Conservation (phyloP, 139 green algal species). For the Yamagishiella unicocca region DNA sequence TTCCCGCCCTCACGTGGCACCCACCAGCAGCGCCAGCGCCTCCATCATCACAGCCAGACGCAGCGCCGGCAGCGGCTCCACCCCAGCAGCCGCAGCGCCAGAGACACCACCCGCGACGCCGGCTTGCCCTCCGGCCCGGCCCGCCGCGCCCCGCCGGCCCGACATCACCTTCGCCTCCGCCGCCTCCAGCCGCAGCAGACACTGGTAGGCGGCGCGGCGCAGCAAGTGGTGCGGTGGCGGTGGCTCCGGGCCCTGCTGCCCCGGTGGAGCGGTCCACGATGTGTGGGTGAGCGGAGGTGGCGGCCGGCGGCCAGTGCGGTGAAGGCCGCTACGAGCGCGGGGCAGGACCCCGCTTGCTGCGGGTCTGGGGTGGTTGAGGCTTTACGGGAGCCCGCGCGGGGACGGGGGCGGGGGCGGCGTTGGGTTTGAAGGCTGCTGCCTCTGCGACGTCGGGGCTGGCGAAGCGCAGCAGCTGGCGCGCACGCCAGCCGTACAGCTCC, state of each 20-base stretch:
- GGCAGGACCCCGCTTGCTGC: neutral
- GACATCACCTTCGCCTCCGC: slow-evolving; percentile 32
- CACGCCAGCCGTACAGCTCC: slow-evolving; percentile 33
- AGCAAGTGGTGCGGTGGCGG: slow-evolving; percentile 29
- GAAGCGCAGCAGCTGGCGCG: slow-evolving; percentile 32
- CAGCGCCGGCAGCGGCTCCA: slow-evolving; percentile 24
- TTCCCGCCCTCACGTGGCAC: too few relatives aligned
- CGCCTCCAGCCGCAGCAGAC: slow-evolving; percentile 38
- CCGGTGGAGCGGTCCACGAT: neutral
- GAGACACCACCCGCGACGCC: neutral
- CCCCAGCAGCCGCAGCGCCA: slow-evolving; percentile 36
- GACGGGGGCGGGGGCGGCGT: too few relatives aligned
- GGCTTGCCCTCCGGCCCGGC: slow-evolving; percentile 26
- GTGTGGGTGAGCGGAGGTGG: neutral
- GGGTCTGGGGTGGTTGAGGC: too few relatives aligned
- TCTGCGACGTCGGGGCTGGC: neutral
- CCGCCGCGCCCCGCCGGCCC: neutral
- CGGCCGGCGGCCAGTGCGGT: neutral
- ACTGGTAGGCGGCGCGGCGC: slow-evolving; percentile 27
- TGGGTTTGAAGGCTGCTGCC: neutral
- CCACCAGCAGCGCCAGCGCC: slow-evolving; percentile 22
- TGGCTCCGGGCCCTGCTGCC: neutral
- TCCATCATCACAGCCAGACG: slow-evolving; percentile 1
- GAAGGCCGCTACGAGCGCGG: neutral
- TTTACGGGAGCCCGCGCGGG: too few relatives aligned